These are phyloP conservation scores for Leishmania amazonensis DNA, from an alignment of 208 protist genomes.

Conservation along the genomic window DNA sequence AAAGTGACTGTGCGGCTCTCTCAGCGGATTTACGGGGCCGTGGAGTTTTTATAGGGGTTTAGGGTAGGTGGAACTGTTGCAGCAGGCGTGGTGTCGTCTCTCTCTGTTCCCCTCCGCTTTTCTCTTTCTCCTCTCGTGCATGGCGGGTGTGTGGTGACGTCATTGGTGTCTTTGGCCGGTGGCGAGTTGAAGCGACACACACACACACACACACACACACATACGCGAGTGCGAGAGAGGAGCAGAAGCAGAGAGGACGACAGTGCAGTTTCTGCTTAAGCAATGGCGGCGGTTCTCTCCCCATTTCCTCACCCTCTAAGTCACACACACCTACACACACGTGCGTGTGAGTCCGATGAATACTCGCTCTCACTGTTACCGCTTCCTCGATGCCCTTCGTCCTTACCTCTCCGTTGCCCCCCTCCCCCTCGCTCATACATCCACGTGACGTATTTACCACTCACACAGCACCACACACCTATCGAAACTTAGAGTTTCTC, in stretches of 20 bases:
- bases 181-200: too few species aligned
- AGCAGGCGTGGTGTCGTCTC: background rate
- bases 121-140: background rate
- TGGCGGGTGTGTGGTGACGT: background rate
- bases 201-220: too few species aligned
- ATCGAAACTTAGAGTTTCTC: background rate
- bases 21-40: background rate
- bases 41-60: background rate
- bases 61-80: background rate
- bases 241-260: background rate
- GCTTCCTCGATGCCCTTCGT: conserved; percentile 4
- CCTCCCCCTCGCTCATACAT: background rate
- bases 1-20: background rate
- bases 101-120: background rate
- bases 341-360: conserved; percentile 1
- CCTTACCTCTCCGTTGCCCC: background rate
- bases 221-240: background rate
- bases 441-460: background rate
- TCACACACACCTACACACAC: background rate
- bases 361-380: conserved; percentile 5
- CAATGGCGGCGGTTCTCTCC: background rate
- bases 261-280: background rate
- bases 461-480: background rate
- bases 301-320: background rate
- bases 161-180: background rate